These are phyloP conservation scores for Fonsecaea nubica DNA, from an alignment of 2,329 filamentous ascomycete species.

Conservation along the genomic window DNA sequence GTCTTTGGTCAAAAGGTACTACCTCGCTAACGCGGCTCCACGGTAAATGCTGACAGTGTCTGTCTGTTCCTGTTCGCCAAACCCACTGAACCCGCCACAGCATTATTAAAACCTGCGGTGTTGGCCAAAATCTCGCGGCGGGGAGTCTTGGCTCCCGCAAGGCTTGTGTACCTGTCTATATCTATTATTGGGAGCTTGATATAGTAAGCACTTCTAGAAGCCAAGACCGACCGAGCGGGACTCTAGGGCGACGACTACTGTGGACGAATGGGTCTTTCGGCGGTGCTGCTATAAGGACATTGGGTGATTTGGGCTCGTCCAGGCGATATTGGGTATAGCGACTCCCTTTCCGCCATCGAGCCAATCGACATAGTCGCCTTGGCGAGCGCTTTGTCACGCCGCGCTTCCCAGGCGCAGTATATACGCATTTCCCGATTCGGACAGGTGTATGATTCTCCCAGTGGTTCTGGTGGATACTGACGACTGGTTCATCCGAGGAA, in stretches of 20 bases:
- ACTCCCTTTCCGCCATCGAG: not conserved
- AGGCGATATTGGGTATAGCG: not conserved
- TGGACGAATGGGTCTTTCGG: not conserved
- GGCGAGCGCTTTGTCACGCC: constrained; percentile 18
- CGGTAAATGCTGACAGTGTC: not conserved
- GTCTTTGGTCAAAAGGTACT: not conserved
- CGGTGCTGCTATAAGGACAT: not conserved
- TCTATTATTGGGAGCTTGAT: constrained; percentile 15
- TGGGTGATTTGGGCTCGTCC: constrained; percentile 1
- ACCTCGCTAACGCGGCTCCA: not conserved
- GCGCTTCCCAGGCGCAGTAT: constrained; percentile 3
- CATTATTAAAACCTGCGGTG: not conserved
- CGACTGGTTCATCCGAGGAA: not conserved
- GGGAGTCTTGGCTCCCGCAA: constrained; percentile 15
- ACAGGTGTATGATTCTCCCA: not conserved
- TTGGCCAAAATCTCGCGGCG: not conserved
- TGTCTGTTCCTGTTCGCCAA: not conserved
- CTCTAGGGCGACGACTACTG: not conserved
- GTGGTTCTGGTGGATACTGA: not conserved
- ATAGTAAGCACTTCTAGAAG: constrained; percentile 17
- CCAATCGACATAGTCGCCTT: constrained; percentile 19
- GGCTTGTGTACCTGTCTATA: not conserved
- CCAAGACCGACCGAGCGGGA: not conserved
- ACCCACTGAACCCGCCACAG: not conserved
- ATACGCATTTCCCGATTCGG: constrained; percentile 4